These are phyloP conservation scores for Polygonum aviculare DNA, from an alignment of 148 eudicot species.

Conservation along the genomic window DNA sequence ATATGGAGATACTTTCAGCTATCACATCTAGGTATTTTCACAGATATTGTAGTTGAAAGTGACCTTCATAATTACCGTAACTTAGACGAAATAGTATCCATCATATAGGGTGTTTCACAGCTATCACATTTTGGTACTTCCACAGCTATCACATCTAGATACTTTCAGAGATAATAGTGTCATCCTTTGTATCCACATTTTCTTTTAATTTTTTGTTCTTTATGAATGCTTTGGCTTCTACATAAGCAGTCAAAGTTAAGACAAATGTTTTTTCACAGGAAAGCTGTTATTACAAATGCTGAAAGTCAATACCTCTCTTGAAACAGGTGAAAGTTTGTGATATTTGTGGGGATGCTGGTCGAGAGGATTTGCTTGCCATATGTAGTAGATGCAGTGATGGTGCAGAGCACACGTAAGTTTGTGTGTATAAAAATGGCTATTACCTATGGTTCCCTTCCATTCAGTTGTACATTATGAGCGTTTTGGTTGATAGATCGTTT, in stretches of 20 bases:
- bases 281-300: background rate
- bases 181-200: background rate
- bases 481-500: conserved; percentile 4
- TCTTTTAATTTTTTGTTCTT: background rate
- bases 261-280: background rate
- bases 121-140: no score
- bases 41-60: background rate
- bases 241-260: background rate
- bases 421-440: background rate
- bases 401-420: conserved; percentile 92
- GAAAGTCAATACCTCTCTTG: background rate
- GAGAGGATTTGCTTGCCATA: conserved; percentile 91
- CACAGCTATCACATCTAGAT: no score
- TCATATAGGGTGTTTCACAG: background rate
- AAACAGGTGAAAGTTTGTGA: conserved; percentile 89
- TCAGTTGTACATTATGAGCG: background rate
- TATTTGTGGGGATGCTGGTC: conserved; percentile 96
- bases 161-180: background rate
- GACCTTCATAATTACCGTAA: background rate
- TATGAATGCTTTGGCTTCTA: background rate
- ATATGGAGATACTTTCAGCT: background rate
- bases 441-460: background rate
- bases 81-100: background rate
- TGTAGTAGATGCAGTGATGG: conserved; percentile 89
- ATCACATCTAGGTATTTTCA: background rate